phyloP scores from a whole-genome alignment of 768 basidiomycete species.

The Kwoniella sp. region DNA sequence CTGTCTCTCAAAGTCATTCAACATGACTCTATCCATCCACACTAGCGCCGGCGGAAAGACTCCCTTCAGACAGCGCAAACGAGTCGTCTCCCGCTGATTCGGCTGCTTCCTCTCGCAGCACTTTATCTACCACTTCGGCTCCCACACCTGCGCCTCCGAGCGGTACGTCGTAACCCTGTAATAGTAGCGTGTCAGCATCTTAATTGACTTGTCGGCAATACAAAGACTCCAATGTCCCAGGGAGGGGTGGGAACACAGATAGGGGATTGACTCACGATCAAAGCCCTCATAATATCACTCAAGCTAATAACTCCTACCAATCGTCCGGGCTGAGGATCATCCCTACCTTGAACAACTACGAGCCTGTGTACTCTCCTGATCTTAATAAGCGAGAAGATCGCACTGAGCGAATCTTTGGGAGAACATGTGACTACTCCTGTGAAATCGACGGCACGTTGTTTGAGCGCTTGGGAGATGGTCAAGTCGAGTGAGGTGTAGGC shows the following conservation, averaged over 20 bases:
- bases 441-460: constrained; percentile 89
- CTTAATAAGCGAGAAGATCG: constrained; percentile 85
- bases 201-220: no score
- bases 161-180: constrained; percentile 45
- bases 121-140: constrained; percentile 51
- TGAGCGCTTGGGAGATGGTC: constrained; percentile 87
- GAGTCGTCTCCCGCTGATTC: constrained; percentile 27
- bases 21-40: constrained; percentile 1
- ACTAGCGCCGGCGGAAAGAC: constrained; percentile 5
- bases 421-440: constrained; percentile 96
- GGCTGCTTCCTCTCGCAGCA: constrained; percentile 47
- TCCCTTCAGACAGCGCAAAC: constrained; percentile 22
- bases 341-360: constrained; percentile 74
- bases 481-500: constrained; percentile 95
- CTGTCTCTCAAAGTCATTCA: no score
- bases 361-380: constrained; percentile 90
- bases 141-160: constrained; percentile 53
- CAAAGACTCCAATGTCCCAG: no score
- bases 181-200: neutral
- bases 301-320: constrained; percentile 54
- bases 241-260: no score
- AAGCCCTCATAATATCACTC: constrained; percentile 54
- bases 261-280: constrained; percentile 47
- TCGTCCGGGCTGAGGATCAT: constrained; percentile 48
- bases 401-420: constrained; percentile 85